Percentiles rank a stretch among this genome's conserved stretches.
These are phyloP conservation scores for Dispira simplex DNA, from an alignment of 192 early-diverging fungal genomes.

Conservation along the genomic window DNA sequence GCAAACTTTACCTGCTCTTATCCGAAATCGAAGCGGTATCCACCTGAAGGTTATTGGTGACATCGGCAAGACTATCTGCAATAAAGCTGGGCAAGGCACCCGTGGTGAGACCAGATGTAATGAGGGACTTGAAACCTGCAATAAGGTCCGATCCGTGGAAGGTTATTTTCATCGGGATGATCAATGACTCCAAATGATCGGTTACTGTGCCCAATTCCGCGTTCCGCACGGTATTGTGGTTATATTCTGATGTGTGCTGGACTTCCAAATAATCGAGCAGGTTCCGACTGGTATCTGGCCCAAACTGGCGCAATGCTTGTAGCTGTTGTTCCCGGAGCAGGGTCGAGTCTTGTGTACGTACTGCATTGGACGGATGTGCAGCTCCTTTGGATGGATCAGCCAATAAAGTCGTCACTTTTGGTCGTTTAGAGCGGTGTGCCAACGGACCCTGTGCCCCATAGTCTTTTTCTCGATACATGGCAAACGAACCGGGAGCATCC, in stretches of 20 bases:
- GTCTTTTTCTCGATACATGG: neutral
- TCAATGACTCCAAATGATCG: neutral
- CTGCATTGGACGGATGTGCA: no score
- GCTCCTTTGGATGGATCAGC: neutral
- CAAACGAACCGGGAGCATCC: neutral
- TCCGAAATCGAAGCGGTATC: no score
- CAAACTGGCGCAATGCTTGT: neutral
- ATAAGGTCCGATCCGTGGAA: neutral
- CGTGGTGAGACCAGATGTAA: neutral
- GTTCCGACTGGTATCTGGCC: neutral
- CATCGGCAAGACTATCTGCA: neutral
- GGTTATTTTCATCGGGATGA: neutral
- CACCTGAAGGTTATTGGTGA: neutral
- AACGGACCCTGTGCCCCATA: neutral
- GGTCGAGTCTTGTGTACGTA: neutral
- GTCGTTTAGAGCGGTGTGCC: neutral
- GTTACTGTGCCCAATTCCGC: neutral
- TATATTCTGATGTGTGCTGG: neutral
- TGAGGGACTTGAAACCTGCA: neutral
- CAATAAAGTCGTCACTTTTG: neutral
- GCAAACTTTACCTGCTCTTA: no score
- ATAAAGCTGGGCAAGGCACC: slow-evolving; percentile 3
- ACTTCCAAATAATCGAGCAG: neutral
- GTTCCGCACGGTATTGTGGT: neutral
- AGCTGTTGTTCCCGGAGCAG: neutral